Percentiles rank a stretch among this genome's conserved stretches.
Evolutionary conservation across 371 early-diverging fungal species (phyloP).

Genomic region (Zopfochytrium polystomum): DNA sequence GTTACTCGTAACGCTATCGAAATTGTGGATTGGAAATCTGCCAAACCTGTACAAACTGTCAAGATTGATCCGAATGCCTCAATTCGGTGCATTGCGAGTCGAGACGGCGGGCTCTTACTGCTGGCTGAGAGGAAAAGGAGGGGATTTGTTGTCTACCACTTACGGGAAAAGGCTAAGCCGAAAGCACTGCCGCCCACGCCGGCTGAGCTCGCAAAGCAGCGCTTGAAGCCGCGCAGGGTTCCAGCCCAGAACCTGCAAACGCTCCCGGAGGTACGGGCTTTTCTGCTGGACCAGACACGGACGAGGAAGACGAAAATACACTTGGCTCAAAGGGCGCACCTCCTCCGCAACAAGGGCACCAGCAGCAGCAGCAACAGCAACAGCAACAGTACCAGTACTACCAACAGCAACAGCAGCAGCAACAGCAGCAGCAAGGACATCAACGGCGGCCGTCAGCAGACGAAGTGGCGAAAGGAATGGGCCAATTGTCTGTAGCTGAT

Average conservation of each 20-base stretch:
- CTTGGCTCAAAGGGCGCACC: not conserved
- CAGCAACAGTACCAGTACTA: conserved; percentile 12
- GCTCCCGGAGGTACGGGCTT: not conserved
- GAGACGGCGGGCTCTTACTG: conserved; percentile 31
- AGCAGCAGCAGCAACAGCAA: conserved; percentile 21
- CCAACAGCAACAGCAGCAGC: conserved; percentile 16
- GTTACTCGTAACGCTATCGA: conserved; percentile 44
- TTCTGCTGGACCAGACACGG: not conserved
- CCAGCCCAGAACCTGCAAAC: not conserved
- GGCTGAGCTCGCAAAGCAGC: not conserved
- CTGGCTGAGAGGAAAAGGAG: conserved; percentile 38
- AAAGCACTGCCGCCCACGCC: conserved; percentile 4
- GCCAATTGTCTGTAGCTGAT: too few relatives aligned
- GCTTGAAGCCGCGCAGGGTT: conserved; percentile 12
- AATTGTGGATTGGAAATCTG: conserved; percentile 52
- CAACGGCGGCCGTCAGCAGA: not conserved
- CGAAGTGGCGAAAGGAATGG: too few relatives aligned
- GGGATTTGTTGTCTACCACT: conserved; percentile 32
- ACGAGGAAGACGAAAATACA: conserved; percentile 5
- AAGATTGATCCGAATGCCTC: conserved; percentile 27
- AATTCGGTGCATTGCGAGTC: conserved; percentile 26
- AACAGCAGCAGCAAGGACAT: conserved; percentile 4
- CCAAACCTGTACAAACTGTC: conserved; percentile 42
- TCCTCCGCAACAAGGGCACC: conserved; percentile 16
- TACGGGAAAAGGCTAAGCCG: conserved; percentile 37